A percentile compares a stretch with the other conserved stretches of the same genome.
Evolutionary conservation across 306 rosid genomes (phyloP).

Genomic region (Urtica urens): DNA sequence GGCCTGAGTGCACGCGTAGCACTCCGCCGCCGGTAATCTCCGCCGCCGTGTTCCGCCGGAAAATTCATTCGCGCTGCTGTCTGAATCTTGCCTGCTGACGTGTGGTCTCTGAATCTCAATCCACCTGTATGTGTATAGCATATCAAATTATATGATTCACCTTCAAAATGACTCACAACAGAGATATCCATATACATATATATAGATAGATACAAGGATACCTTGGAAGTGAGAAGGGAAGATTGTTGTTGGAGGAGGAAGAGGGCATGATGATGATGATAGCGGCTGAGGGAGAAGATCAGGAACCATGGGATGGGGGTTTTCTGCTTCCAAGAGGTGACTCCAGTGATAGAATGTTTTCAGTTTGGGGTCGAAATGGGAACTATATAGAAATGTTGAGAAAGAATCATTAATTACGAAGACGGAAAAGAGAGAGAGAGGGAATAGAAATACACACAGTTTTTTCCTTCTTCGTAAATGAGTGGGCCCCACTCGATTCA

Average conservation of each 20-base stretch:
- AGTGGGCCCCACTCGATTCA: too few relatives aligned
- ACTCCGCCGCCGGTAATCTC: conserved; percentile 30
- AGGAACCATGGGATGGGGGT: conserved; percentile 46
- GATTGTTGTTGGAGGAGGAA: conserved; percentile 29
- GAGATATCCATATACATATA: background rate
- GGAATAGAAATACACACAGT: background rate
- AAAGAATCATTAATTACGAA: background rate
- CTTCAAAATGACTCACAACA: background rate
- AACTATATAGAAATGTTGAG: too few relatives aligned
- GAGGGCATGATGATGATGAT: conserved; percentile 41
- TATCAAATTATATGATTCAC: background rate
- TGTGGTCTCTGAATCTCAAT: conserved; percentile 20
- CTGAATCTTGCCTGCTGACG: conserved; percentile 5
- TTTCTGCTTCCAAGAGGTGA: background rate
- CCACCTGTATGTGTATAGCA: conserved; percentile 32
- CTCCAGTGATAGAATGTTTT: too few relatives aligned
- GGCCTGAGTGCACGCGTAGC: conserved; percentile 84
- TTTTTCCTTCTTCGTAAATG: background rate
- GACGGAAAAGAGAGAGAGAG: background rate
- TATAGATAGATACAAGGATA: background rate
- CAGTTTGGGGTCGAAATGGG: too few relatives aligned
- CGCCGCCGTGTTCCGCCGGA: too few relatives aligned
- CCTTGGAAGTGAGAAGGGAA: conserved; percentile 53
- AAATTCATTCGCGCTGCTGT: conserved; percentile 6
- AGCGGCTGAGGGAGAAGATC: conserved; percentile 19